Evolutionary conservation across 305 asterid species (phyloP), one percentile per base, ranked within the genome.

Genomic region (Fraxinus ornus): DNA sequence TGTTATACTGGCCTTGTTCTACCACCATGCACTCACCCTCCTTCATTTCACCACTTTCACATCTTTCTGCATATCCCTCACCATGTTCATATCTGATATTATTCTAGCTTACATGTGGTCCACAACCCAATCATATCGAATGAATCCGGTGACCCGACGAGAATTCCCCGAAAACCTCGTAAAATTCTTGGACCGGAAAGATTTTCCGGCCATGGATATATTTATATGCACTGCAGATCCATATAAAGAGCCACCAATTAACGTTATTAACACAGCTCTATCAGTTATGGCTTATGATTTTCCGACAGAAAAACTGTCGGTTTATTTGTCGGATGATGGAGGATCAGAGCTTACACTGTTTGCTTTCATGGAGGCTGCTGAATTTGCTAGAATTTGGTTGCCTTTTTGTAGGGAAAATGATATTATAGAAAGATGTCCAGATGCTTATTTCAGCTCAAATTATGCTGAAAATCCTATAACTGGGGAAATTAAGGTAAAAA

Each of bases 221-320:
- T 92, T 94, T 85, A 90, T 94, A 60, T 94, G 98, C 88, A 94
- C 97, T 66, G 97, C 97, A 68, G 98, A 94, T 75, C 98, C 97
- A 21, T 83, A 64, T 79, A 94, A 92, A 75, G 97, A 94, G 87
- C 98, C 95, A 30, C 97, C 98, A 0, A 30, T 89, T 3, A 81
- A 82, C 72, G 97, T 93, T 1, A 91, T 88, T 0, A 92, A 93
- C 89, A 94, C 97, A 24, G 98, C 97, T 66, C 76, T 93, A 77
- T 94, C 98, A 2, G 97, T 91, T 12, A 89, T 94, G 95, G 95
- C 97, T 9, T 94, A 92, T 0, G 97, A 93, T 37, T 93, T 91
- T 78, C 97, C 95, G 71, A 3, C 95, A 36, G 95, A 90, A 44
- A 94, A 94, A 83, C 21, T 94, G 28, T 93, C 97, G 7, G 89